Evolutionary conservation across 2,329 filamentous ascomycete genomes (phyloP).

Genomic region (Pestalotiopsis sp.): DNA sequence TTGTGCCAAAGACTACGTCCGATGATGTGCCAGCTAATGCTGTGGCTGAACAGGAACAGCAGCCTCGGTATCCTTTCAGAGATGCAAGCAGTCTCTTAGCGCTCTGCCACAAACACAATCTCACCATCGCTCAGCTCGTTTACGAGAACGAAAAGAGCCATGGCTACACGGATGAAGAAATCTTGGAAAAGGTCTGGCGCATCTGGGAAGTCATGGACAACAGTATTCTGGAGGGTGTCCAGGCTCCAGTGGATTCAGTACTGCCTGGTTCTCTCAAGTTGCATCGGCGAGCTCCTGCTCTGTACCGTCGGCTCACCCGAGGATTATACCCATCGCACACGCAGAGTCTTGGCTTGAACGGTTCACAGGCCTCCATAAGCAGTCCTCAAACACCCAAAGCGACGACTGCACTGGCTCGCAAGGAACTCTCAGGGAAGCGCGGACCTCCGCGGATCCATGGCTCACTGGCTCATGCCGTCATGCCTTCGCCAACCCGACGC

Average conservation of each 20-base stretch:
- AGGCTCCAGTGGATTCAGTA: constrained; percentile 42
- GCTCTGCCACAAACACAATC: constrained; percentile 51
- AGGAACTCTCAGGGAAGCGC: constrained; percentile 26
- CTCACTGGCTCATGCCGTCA: constrained; percentile 46
- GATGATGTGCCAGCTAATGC: constrained; percentile 17
- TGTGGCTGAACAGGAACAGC: constrained; percentile 27
- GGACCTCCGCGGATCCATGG: constrained; percentile 46
- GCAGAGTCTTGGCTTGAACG: constrained; percentile 17
- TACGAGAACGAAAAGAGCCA: constrained; percentile 56
- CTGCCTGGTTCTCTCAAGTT: constrained; percentile 51
- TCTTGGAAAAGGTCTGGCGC: constrained; percentile 46
- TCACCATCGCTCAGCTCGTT: constrained; percentile 54
- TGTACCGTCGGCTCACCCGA: constrained; percentile 47
- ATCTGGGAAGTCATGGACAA: constrained; percentile 57
- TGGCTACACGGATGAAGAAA: constrained; percentile 52
- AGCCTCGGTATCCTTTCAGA: constrained; percentile 48
- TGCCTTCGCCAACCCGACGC: constrained; percentile 46
- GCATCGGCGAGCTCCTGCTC: constrained; percentile 46
- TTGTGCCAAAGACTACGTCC: constrained; percentile 13
- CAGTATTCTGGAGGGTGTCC: constrained; percentile 52
- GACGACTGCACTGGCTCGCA: constrained; percentile 20
- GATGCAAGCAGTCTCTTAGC: constrained; percentile 48
- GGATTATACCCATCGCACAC: constrained; percentile 45
- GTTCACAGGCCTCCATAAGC: constrained; percentile 9
- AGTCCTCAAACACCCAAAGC: constrained; percentile 12